Evolutionary conservation across 2,329 filamentous ascomycete genomes (phyloP).

Genomic region (Didymellaceae sp.): DNA sequence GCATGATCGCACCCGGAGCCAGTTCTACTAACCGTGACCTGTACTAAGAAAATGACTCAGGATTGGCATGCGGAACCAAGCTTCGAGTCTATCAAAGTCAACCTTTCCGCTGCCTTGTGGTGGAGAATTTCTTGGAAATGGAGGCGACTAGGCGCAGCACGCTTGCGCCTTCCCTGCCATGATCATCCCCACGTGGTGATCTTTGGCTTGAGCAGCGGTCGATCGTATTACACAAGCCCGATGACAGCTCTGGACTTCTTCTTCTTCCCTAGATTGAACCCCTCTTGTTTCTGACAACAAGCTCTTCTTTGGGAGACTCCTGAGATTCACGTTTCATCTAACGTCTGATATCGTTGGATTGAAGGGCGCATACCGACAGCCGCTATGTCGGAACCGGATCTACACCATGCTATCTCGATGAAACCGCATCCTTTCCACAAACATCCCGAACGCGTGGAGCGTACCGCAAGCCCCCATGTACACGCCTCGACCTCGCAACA

Average conservation of each 20-base stretch:
- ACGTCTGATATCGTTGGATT: too few species aligned
- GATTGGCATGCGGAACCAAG: too few species aligned
- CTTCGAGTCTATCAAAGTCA: too few species aligned
- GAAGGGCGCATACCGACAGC: neutral
- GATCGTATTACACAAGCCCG: conserved; percentile 11
- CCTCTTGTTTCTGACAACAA: neutral
- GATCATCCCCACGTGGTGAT: conserved; percentile 24
- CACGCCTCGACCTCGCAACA: conserved; percentile 29
- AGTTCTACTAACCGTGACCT: too few species aligned
- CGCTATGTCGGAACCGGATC: conserved; percentile 52
- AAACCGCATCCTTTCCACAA: conserved; percentile 53
- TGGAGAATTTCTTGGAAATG: conserved; percentile 2
- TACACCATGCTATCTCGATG: conserved; percentile 57
- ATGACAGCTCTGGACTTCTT: neutral
- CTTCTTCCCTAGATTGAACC: neutral
- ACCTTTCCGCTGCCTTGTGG: too few species aligned
- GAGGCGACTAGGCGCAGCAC: conserved; percentile 5
- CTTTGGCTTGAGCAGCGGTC: conserved; percentile 12
- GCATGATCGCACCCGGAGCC: too few species aligned
- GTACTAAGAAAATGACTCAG: too few species aligned
- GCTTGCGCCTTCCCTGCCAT: conserved; percentile 12
- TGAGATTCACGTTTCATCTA: too few species aligned
- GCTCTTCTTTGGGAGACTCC: neutral
- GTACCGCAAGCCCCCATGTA: conserved; percentile 39
- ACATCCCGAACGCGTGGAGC: conserved; percentile 36